Evolutionary conservation across 768 basidiomycete genomes (phyloP).

Genomic region (Agaricus bisporus): DNA sequence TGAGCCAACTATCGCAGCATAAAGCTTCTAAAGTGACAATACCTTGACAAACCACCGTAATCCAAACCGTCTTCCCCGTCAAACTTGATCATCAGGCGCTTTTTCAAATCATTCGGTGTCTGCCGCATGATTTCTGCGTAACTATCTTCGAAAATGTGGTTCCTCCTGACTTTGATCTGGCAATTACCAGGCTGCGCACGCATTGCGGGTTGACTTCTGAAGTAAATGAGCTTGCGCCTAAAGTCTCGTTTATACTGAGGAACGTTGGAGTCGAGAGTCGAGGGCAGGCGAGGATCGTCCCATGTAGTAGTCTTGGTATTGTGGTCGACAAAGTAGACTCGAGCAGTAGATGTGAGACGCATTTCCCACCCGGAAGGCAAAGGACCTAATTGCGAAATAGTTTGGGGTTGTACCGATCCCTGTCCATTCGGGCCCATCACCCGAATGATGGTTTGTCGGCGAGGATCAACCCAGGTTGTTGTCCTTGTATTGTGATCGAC

Average conservation of each 20-base stretch:
- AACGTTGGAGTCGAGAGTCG: slow-evolving; percentile 91
- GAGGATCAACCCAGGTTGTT: slow-evolving; percentile 99
- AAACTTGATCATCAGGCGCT: slow-evolving; percentile 99
- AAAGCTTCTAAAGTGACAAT: slow-evolving; percentile 18
- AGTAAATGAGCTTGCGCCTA: slow-evolving; percentile 97
- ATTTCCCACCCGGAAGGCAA: slow-evolving; percentile 99
- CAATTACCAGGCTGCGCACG: slow-evolving; percentile 98
- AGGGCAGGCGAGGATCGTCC: slow-evolving; percentile 97
- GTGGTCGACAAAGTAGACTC: slow-evolving; percentile 99
- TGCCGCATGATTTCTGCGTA: slow-evolving; percentile 99
- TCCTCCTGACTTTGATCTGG: slow-evolving; percentile 96
- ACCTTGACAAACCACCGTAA: slow-evolving; percentile 97
- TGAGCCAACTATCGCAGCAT: not conserved
- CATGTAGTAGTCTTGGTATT: slow-evolving; percentile 99
- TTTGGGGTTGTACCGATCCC: slow-evolving; percentile 86
- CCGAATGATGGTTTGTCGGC: slow-evolving; percentile 92
- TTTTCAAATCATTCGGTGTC: slow-evolving; percentile 97
- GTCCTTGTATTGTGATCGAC: slow-evolving; percentile 99
- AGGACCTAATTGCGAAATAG: slow-evolving; percentile 94
- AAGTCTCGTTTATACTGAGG: slow-evolving; percentile 99
- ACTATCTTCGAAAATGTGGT: slow-evolving; percentile 98
- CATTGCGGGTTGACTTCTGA: slow-evolving; percentile 97
- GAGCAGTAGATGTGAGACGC: slow-evolving; percentile 95
- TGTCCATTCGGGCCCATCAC: slow-evolving; percentile 94
- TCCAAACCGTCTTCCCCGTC: slow-evolving; percentile 98